phyloP scores from a whole-genome alignment of 2,329 filamentous ascomycete genomes.

The Mycosphaerella arachidis region DNA sequence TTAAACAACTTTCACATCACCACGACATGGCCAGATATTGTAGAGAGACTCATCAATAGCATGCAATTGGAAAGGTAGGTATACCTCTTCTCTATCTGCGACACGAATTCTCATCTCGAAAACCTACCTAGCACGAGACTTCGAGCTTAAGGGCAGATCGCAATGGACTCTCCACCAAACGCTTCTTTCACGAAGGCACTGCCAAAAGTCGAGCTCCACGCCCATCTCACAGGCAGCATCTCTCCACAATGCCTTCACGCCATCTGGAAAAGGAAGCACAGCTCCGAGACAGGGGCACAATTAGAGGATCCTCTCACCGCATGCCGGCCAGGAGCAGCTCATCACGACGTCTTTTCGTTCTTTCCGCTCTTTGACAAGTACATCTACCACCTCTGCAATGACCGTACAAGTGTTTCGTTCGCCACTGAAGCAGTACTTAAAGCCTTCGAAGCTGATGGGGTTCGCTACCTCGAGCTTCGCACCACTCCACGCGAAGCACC shows the following conservation, averaged over 20 bases:
- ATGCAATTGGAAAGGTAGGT: background rate
- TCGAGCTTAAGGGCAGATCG: background rate
- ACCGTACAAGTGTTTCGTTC: conserved; percentile 49
- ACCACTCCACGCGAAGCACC: conserved; percentile 68
- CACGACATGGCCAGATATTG: too few species aligned
- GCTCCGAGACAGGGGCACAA: conserved; percentile 38
- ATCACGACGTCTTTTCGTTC: conserved; percentile 51
- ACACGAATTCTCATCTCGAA: too few species aligned
- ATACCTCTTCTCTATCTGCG: background rate
- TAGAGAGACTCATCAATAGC: too few species aligned
- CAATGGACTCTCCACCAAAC: conserved; percentile 1
- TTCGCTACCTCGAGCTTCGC: conserved; percentile 73
- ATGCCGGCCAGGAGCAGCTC: conserved; percentile 58
- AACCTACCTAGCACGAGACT: too few species aligned
- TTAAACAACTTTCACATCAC: too few species aligned
- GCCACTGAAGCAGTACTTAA: conserved; percentile 62
- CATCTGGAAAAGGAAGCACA: conserved; percentile 59
- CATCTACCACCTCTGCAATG: conserved; percentile 71
- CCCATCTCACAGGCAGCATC: conserved; percentile 76
- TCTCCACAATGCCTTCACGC: conserved; percentile 67
- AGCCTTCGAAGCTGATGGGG: conserved; percentile 65
- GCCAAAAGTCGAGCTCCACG: conserved; percentile 61
- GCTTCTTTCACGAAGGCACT: conserved; percentile 33
- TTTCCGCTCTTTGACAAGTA: conserved; percentile 74
- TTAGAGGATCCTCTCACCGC: conserved; percentile 65